A percentile compares a stretch with the other conserved stretches of the same genome.
Conservation (phyloP, 1,284 basidiomycete species). For the Naganishia sp. region DNA sequence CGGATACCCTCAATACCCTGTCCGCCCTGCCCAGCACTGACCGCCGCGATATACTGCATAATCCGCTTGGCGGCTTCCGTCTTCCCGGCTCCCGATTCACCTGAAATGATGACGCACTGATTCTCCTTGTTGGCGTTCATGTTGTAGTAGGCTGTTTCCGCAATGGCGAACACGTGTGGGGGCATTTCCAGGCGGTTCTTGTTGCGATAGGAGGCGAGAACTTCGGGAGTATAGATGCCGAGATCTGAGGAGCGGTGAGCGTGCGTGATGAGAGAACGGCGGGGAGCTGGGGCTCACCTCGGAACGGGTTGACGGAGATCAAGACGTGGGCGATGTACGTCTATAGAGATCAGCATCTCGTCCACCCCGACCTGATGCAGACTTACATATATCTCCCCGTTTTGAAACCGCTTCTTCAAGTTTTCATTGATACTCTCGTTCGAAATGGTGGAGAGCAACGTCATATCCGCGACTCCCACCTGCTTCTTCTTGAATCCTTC, state of each 20-base stretch:
- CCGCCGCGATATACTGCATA: constrained; percentile 99
- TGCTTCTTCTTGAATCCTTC: constrained; percentile 98
- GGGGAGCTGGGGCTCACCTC: constrained; percentile 61
- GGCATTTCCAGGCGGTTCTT: constrained; percentile 98
- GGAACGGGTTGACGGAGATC: constrained; percentile 98
- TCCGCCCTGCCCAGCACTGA: constrained; percentile 71
- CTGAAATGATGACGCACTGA: constrained; percentile 99
- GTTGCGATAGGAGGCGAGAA: constrained; percentile 82
- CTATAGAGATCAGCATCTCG: constrained; percentile 39
- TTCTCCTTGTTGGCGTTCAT: constrained; percentile 99
- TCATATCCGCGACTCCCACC: constrained; percentile 98
- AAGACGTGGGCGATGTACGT: constrained; percentile 98
- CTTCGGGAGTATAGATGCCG: constrained; percentile 93
- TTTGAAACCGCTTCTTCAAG: constrained; percentile 92
- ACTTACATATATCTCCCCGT: constrained; percentile 84
- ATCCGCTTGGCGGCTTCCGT: constrained; percentile 97
- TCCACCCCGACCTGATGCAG: no score
- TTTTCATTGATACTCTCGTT: constrained; percentile 99
- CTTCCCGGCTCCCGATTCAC: constrained; percentile 96
- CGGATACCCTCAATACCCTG: constrained; percentile 90
- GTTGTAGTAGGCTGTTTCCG: constrained; percentile 96
- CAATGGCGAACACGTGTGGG: constrained; percentile 96
- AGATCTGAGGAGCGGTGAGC: constrained; percentile 60
- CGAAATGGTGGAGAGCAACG: constrained; percentile 91
- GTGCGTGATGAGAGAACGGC: constrained; percentile 43